These are phyloP conservation scores for Thermothelomyces thermophilus DNA, from an alignment of 2,329 filamentous ascomycete species.

Conservation along the genomic window DNA sequence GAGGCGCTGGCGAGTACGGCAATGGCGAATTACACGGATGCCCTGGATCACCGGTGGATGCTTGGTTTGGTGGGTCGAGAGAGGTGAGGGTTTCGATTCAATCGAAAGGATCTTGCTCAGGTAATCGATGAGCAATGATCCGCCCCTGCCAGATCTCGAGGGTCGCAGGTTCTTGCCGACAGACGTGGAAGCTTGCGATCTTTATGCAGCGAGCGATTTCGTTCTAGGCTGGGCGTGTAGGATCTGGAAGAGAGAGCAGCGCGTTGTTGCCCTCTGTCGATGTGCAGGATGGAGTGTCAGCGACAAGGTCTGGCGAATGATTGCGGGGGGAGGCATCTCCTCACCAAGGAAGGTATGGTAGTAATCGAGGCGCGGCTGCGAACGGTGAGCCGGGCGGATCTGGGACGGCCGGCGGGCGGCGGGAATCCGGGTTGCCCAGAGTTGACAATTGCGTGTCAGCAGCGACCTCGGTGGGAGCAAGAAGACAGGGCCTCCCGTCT, in stretches of 20 bases:
- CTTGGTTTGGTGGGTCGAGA: neutral
- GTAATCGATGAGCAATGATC: neutral
- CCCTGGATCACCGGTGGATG: neutral
- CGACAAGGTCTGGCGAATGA: neutral
- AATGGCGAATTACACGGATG: neutral
- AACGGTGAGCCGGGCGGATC: neutral
- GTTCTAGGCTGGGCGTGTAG: neutral
- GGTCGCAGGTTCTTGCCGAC: constrained; percentile 2
- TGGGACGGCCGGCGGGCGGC: neutral
- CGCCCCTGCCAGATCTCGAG: constrained; percentile 3
- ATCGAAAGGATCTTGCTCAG: neutral
- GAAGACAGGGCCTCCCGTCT: neutral
- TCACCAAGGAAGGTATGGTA: neutral
- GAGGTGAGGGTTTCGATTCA: constrained; percentile 1
- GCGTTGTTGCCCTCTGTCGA: neutral
- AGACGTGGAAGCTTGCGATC: neutral
- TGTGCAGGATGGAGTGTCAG: neutral
- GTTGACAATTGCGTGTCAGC: neutral
- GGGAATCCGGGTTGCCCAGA: neutral
- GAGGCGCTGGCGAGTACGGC: neutral
- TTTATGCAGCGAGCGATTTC: neutral
- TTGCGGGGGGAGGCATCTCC: neutral
- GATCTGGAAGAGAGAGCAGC: no score
- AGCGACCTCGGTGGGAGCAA: constrained; percentile 1
- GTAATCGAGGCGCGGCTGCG: no score